Evolutionary conservation across 2,329 filamentous ascomycete genomes (phyloP).

Genomic region (Cytospora piceae): DNA sequence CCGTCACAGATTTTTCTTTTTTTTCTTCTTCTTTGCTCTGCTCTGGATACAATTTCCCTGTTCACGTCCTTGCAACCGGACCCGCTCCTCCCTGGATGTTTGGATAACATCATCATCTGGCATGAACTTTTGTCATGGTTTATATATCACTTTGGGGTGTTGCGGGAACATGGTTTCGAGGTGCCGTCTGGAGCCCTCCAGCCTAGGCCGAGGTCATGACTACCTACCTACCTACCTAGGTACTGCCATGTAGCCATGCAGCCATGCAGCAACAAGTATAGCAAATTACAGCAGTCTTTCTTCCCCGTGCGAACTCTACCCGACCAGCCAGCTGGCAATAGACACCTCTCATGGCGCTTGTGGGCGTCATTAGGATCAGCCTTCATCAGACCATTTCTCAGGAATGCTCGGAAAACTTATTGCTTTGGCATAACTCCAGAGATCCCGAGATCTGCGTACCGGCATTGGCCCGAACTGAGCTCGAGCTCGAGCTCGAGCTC

Average conservation of each 20-base stretch:
- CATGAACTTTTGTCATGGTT: constrained; percentile 8
- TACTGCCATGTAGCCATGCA: too few relatives aligned
- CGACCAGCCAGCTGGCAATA: not conserved
- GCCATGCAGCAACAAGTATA: not conserved
- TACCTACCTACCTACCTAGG: too few relatives aligned
- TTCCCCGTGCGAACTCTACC: not conserved
- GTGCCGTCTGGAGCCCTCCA: constrained; percentile 3
- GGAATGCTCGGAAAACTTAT: constrained; percentile 10
- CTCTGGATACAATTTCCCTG: constrained; percentile 12
- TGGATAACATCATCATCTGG: constrained; percentile 6
- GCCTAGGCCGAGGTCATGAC: not conserved
- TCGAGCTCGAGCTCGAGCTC: constrained; percentile 4
- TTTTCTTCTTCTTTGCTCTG: too few relatives aligned
- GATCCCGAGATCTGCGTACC: constrained; percentile 15
- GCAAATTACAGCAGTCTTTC: constrained; percentile 4
- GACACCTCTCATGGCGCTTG: not conserved
- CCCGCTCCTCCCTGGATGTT: constrained; percentile 16
- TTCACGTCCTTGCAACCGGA: constrained; percentile 15
- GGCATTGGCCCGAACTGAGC: constrained; percentile 9
- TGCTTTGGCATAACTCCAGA: not conserved
- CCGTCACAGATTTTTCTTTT: constrained; percentile 1
- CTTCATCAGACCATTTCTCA: constrained; percentile 1
- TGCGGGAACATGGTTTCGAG: not conserved
- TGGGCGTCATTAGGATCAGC: constrained; percentile 4
- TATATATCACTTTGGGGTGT: constrained; percentile 7